Base-by-base conservation (phyloP, 2,329 filamentous ascomycete species). In the Aurifilum marmelostoma region DNA sequence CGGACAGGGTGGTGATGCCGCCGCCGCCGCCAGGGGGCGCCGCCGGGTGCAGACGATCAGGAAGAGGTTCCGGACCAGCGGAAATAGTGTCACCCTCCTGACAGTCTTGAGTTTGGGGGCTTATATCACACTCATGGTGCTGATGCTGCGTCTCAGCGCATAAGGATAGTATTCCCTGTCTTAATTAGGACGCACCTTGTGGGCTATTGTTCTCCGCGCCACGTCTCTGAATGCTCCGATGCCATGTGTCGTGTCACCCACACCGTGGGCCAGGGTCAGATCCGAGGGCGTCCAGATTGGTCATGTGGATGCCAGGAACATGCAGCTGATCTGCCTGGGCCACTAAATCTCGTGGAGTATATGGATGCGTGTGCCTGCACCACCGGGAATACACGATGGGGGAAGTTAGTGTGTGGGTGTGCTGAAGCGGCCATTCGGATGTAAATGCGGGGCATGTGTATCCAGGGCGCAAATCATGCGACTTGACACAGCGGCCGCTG, bases 21-120 rank as follows among this genome's bases (percentile, higher is more conserved):
- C 39, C 24, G 58, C 56, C 43, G 65, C 75, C 74, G 18, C 65
- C 65, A 11, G 77, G 78, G 63, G 80, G 77, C 69, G 69, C 18
- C 54, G 64, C 50, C 74, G 75, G 62, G 67, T 77, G 56, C 81
- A 81, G 18, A 77, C 82, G 70, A 76, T 81, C 32, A 84, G 79
- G 72, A 84, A 82, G 75, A 88, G 85, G 76, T 91, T 91, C 73
- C 84, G 88, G 71, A 91, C 88, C 27, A 89, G 86, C 71, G 87
- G 88, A 34, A 88, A 89, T 75, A 89, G 85, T 65, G 88, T 91
- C 27, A 78, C 87, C 1, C 75, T 90, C 47, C 79, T 91, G 73
- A 88, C 86, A 1, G 72, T 76, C 11, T 75, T 91, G 71, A 90
- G 87, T 72, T 75, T 90, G 56, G 80, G 81, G 50, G 86, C 88